Base-by-base conservation (phyloP, 345 rosid species). In the Moricandia moricandioides region DNA sequence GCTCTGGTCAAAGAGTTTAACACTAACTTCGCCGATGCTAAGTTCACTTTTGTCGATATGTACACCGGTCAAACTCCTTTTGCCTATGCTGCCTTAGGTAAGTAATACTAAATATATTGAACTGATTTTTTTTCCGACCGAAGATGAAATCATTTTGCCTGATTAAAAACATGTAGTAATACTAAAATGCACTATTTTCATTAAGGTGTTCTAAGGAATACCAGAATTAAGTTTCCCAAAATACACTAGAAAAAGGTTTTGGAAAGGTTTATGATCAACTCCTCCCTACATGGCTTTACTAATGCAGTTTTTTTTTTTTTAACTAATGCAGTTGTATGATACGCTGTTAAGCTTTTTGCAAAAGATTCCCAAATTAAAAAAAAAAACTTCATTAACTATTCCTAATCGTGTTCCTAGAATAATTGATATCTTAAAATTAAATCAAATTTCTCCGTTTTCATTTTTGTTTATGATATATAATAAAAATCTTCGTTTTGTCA, bases 1-100 rank as follows among this genome's bases (percentile, higher is more conserved):
- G 47, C 71, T 27, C 77, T 81, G 0, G 87, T 84, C 16, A 62
- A 58, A 16, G 78, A 78, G 0, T 70, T 79, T 43, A 86, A 81
- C 43, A 55, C 2, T 39, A 62, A 78, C 30, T 71, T 70, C 17
- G 3, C 30, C 4, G 77, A 55, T 62, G 77, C 83, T 31, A 81
- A 67, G 61, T 81, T 84, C 37, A 83, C 80, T 5, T 83, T 29
- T 17, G 67, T 84, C 0, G 79, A 84, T 74, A 7, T 64, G 8
- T 79, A 7, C 21, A 4, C 37, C 8, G 11, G 55, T 10, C 78
- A 72, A 77, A 35, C 0, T 65, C 33, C 67, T 47, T 4, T 77
- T 8, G 17, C 61, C 5, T 77, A n/a, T 57, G 16, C 69, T 24
- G 58, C 72, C 39, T 47, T 77, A 69, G 82, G 79, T 72, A 54